These are phyloP conservation scores for Mycena galopus DNA, from an alignment of 768 basidiomycete genomes.

Conservation along the genomic window DNA sequence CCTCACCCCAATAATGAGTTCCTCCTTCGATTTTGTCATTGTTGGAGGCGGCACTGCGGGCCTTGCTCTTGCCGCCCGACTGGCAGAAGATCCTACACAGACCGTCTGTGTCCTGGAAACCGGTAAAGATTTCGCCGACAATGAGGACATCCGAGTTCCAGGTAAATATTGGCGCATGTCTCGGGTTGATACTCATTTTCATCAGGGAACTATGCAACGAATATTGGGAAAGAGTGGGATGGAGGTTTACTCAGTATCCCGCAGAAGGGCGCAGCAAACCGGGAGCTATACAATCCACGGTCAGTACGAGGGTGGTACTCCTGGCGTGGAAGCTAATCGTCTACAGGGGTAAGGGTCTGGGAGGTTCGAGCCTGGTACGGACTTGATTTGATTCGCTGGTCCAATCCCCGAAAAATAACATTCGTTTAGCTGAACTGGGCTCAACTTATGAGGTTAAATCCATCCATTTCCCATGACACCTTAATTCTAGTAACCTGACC, in stretches of 20 bases:
- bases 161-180: neutral
- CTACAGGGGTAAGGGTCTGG: slow-evolving; percentile 13
- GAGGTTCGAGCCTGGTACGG: slow-evolving; percentile 17
- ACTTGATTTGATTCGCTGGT: too few relatives aligned
- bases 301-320: neutral
- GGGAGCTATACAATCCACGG: slow-evolving; percentile 11
- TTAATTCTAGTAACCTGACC: neutral
- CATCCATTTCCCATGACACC: neutral
- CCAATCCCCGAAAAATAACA: neutral
- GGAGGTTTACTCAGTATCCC: slow-evolving; percentile 17
- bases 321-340: neutral
- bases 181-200: neutral
- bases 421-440: slow-evolving; percentile 12
- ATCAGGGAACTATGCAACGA: slow-evolving; percentile 21
- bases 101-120: slow-evolving; percentile 52
- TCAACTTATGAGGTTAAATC: slow-evolving; percentile 9
- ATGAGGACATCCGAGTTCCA: slow-evolving; percentile 16
- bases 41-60: slow-evolving; percentile 45
- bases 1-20: slow-evolving; percentile 7
- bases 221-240: slow-evolving; percentile 16
- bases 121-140: slow-evolving; percentile 32
- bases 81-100: slow-evolving; percentile 49
- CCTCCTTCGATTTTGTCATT: slow-evolving; percentile 30
- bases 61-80: slow-evolving; percentile 52
- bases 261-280: neutral